phyloP scores from a whole-genome alignment of 805 yeast genomes.

The Metschnikowia continentalis region DNA sequence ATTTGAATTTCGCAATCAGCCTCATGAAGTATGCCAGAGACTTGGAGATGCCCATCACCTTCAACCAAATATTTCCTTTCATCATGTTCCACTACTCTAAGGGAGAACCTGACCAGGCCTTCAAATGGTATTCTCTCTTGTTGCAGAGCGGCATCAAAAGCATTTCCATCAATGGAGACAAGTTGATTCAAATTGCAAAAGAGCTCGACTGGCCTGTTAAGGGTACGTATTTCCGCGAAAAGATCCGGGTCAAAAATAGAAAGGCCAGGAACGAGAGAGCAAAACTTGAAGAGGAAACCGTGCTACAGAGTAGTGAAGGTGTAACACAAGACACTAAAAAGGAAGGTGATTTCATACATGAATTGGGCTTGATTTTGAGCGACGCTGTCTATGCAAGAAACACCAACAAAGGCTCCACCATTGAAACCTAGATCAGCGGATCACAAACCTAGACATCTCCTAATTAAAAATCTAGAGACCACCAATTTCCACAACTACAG shows the following conservation, averaged over 20 bases:
- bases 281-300: constrained; percentile 4
- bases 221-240: constrained; percentile 30
- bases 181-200: constrained; percentile 30
- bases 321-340: background rate
- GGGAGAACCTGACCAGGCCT: constrained; percentile 28
- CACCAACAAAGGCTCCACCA: background rate
- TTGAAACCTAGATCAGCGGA: no score
- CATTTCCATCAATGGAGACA: constrained; percentile 25
- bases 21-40: constrained; percentile 25
- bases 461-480: no score
- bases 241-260: constrained; percentile 21
- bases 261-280: constrained; percentile 11
- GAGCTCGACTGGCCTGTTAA: constrained; percentile 33
- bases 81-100: constrained; percentile 32
- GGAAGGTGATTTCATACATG: background rate
- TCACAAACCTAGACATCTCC: no score
- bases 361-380: constrained; percentile 1
- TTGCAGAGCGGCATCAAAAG: constrained; percentile 30
- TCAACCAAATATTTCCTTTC: constrained; percentile 38
- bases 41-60: constrained; percentile 30
- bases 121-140: constrained; percentile 35
- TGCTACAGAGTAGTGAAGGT: background rate
- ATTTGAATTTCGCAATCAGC: constrained; percentile 30
- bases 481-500: no score
- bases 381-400: background rate